Conservation (phyloP, 2,329 filamentous ascomycete species). For the Talaromyces islandicus region DNA sequence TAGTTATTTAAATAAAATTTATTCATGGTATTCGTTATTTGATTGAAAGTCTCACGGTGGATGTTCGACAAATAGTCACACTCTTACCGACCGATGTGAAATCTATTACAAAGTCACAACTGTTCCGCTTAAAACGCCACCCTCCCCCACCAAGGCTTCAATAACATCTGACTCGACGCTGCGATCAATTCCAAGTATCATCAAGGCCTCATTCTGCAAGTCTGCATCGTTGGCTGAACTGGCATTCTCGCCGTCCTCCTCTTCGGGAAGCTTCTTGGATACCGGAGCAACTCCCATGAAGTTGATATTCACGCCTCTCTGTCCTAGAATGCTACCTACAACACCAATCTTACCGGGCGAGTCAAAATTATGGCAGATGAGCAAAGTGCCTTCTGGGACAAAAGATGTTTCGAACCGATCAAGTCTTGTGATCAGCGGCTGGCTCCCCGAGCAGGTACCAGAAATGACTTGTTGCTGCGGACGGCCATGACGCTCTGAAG, state of each 20-base stretch:
- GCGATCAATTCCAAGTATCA: constrained; percentile 72
- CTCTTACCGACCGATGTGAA: neutral
- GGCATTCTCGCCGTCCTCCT: constrained; percentile 15
- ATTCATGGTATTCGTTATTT: neutral
- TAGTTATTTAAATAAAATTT: too few species aligned
- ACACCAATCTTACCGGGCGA: constrained; percentile 76
- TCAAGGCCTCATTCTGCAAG: constrained; percentile 62
- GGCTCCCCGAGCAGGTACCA: constrained; percentile 32
- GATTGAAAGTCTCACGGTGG: neutral
- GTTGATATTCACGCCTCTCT: constrained; percentile 67
- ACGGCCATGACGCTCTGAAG: constrained; percentile 27
- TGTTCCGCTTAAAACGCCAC: constrained; percentile 50
- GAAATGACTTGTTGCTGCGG: constrained; percentile 41
- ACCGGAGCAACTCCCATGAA: constrained; percentile 68
- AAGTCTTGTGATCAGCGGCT: constrained; percentile 61
- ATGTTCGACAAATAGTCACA: neutral
- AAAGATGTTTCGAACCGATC: constrained; percentile 71
- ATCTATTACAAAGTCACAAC: constrained; percentile 41
- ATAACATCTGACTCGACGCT: constrained; percentile 54
- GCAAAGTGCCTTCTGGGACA: constrained; percentile 63
- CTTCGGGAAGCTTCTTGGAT: constrained; percentile 16
- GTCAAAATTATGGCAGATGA: constrained; percentile 79
- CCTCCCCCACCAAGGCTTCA: constrained; percentile 42
- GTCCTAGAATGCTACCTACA: constrained; percentile 65
- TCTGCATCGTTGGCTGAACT: constrained; percentile 20